These are phyloP conservation scores for Diaporthe citrichinensis DNA, from an alignment of 2,329 filamentous ascomycete genomes.

Conservation along the genomic window DNA sequence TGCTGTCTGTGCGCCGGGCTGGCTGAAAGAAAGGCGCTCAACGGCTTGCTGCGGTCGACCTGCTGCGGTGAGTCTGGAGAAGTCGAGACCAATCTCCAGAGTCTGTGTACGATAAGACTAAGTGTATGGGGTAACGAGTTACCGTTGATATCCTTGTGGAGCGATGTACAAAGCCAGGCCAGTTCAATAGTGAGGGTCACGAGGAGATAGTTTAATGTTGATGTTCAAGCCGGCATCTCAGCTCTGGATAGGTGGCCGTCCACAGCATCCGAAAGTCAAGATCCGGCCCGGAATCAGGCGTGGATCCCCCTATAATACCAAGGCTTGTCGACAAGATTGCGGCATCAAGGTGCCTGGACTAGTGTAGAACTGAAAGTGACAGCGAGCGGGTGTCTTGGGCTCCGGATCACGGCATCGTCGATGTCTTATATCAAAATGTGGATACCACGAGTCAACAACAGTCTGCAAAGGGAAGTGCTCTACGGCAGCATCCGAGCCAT, in stretches of 20 bases:
- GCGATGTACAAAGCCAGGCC: background rate
- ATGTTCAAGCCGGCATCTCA: background rate
- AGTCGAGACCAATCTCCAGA: background rate
- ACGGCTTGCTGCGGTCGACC: background rate
- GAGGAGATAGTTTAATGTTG: background rate
- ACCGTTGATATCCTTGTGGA: background rate
- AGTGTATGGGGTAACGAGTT: no score
- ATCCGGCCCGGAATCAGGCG: background rate
- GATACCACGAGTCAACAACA: background rate
- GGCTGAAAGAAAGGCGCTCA: background rate
- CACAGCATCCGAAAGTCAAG: background rate
- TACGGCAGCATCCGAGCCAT: conserved; percentile 3
- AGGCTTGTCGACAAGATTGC: background rate
- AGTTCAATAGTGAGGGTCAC: background rate
- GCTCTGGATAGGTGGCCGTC: background rate
- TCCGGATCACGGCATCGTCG: background rate
- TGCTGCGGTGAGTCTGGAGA: background rate
- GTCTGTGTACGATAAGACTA: background rate
- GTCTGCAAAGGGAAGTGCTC: background rate
- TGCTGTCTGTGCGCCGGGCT: conserved; percentile 1
- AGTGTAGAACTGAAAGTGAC: conserved; percentile 7
- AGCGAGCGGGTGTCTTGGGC: background rate
- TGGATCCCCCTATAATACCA: background rate
- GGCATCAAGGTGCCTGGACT: background rate
- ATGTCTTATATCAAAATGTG: background rate